Evolutionary conservation across 371 early-diverging fungal genomes (phyloP).

Genomic region (Apophysomyces variabilis): DNA sequence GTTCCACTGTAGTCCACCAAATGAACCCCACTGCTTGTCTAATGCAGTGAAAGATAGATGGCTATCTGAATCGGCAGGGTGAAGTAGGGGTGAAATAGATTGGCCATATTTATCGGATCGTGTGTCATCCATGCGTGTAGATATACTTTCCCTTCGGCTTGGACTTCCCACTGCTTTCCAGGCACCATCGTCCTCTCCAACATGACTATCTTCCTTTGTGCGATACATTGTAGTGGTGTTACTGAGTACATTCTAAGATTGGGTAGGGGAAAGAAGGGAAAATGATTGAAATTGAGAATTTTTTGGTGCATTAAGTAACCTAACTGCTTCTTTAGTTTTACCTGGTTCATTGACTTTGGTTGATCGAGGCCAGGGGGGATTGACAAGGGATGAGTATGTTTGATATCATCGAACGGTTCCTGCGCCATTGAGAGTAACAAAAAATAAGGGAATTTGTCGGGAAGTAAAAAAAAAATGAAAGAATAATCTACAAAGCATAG

Average conservation of each 20-base stretch:
- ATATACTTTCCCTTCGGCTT: conserved; percentile 18
- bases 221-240: background rate
- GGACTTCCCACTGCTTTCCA: conserved; percentile 29
- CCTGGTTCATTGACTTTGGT: background rate
- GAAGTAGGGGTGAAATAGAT: background rate
- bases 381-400: background rate
- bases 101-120: background rate
- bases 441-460: background rate
- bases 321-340: background rate
- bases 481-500: background rate
- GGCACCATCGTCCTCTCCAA: conserved; percentile 3
- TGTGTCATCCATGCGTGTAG: conserved; percentile 3
- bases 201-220: conserved; percentile 4
- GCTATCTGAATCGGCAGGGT: background rate
- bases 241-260: too few relatives aligned
- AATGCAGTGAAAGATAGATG: background rate
- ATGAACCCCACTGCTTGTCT: conserved; percentile 39
- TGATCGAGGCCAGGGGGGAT: conserved; percentile 4
- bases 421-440: background rate
- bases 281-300: too few relatives aligned
- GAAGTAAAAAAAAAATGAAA: background rate
- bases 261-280: too few relatives aligned
- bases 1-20: conserved; percentile 48
- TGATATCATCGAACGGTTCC: background rate
- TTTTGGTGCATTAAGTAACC: too few relatives aligned